Conservation (phyloP, 306 rosid genomes). For the Lathyrus tuberosus region DNA sequence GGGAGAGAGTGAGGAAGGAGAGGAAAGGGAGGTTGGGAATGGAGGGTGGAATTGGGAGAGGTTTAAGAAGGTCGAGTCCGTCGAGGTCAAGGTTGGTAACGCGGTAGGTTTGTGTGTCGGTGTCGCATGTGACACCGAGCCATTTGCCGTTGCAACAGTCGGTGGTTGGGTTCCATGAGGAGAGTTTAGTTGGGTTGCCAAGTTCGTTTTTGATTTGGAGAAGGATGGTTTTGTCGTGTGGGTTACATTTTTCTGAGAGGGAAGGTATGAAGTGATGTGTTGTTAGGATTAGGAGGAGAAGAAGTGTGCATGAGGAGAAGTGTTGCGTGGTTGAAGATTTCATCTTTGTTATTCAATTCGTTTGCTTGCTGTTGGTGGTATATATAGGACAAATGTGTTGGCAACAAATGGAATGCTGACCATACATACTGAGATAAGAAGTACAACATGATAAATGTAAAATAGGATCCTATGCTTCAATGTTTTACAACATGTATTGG, state of each 20-base stretch:
- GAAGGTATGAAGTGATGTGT: neutral
- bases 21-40: conserved; percentile 21
- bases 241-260: conserved; percentile 34
- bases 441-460: too few relatives aligned
- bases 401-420: too few relatives aligned
- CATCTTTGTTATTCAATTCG: neutral
- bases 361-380: too few relatives aligned
- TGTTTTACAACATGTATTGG: too few relatives aligned
- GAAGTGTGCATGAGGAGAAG: too few relatives aligned
- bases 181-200: conserved; percentile 36
- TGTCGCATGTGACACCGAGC: conserved; percentile 35
- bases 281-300: neutral
- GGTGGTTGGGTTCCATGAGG: conserved; percentile 28
- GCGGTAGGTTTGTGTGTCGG: conserved; percentile 40
- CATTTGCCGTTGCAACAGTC: conserved; percentile 37
- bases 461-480: too few relatives aligned
- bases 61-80: conserved; percentile 8
- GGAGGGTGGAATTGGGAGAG: conserved; percentile 19
- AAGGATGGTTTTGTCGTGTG: conserved; percentile 30
- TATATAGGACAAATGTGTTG: too few relatives aligned
- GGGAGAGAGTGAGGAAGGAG: neutral
- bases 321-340: neutral
- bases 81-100: conserved; percentile 9
- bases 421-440: too few relatives aligned
- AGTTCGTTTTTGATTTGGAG: conserved; percentile 34